phyloP scores from a whole-genome alignment of 441 rosid species.

The Jatropha podagrica region DNA sequence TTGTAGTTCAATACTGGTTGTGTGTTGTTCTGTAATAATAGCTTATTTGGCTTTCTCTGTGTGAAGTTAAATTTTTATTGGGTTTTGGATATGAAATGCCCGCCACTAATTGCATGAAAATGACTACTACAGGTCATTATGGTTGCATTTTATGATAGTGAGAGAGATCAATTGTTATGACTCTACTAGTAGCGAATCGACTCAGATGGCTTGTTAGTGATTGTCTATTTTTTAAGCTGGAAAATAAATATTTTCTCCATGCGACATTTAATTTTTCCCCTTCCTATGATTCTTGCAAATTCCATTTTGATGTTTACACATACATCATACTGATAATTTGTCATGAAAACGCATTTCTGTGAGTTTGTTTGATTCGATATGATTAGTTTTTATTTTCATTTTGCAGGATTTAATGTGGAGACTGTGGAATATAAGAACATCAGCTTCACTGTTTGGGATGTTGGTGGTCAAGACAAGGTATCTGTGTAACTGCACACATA shows the following conservation, averaged over 20 bases:
- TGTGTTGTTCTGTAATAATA: too few relatives aligned
- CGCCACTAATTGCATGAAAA: background rate
- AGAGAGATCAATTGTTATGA: too few relatives aligned
- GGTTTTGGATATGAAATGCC: too few relatives aligned
- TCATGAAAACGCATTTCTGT: background rate
- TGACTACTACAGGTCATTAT: background rate
- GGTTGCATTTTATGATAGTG: background rate
- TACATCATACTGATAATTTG: background rate
- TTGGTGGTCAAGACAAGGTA: constrained; percentile 24
- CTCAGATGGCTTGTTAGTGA: background rate
- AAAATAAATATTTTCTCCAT: too few relatives aligned
- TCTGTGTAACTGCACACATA: too few relatives aligned
- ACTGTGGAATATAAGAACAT: constrained; percentile 20
- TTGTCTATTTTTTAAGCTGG: background rate
- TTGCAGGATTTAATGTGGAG: constrained; percentile 20
- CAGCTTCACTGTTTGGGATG: constrained; percentile 23
- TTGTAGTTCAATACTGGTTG: background rate
- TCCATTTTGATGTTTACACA: background rate
- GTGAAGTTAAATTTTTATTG: too few relatives aligned
- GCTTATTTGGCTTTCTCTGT: too few relatives aligned
- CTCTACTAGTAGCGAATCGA: background rate
- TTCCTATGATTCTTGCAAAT: background rate
- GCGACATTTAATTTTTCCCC: background rate
- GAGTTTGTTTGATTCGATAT: background rate
- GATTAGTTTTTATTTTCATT: background rate